Evolutionary conservation across 192 early-diverging fungal species (phyloP), one percentile per base, ranked within the genome.

Genomic region (Backusella morwellensis): DNA sequence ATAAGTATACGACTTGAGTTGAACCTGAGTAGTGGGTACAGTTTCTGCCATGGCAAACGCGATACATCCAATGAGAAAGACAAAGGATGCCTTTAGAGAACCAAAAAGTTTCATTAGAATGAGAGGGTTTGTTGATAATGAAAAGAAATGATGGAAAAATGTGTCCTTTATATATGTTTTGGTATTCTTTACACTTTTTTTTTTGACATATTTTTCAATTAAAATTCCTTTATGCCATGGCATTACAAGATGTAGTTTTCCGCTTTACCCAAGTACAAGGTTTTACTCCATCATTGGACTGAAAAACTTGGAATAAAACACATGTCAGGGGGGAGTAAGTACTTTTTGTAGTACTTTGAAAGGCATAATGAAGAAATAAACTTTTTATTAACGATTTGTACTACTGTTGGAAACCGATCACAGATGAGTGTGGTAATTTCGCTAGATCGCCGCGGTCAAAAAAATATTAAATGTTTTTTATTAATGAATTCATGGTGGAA

Each of bases 21-120:
- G 47, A n/a, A 76, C 75, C n/a, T 66, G 42, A 23, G 75, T 50
- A 34, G 75, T 68, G 17, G 75, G 75, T n/a, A 76, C 75, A 44
- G 73, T 36, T 23, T n/a, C 52, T n/a, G 21, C 6, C 52, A 54
- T 54, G n/a, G 52, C 52, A 54, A 54, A 44, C 14, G 14, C 42
- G 9, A 44, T 21, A 4, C 21, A 54, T 54, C 52, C 52, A 5
- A 54, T 54, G 4, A 54, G 19, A 7, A 54, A 54, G 52, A 54
- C 52, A 54, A 54, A 21, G 1, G 52, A 54, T 54, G 52, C n/a
- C 52, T 54, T 54, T 54, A 54, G 52, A 54, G 52, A 8, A 9
- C 52, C 52, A 54, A 54, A 54, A 2, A 54, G 1, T 21, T 54
- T 54, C 52, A 54, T 54, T 54, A 32, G 52, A 54, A 54, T 54